phyloP scores from a whole-genome alignment of 352 stramenopile genomes.

The Phytophthora sp. region DNA sequence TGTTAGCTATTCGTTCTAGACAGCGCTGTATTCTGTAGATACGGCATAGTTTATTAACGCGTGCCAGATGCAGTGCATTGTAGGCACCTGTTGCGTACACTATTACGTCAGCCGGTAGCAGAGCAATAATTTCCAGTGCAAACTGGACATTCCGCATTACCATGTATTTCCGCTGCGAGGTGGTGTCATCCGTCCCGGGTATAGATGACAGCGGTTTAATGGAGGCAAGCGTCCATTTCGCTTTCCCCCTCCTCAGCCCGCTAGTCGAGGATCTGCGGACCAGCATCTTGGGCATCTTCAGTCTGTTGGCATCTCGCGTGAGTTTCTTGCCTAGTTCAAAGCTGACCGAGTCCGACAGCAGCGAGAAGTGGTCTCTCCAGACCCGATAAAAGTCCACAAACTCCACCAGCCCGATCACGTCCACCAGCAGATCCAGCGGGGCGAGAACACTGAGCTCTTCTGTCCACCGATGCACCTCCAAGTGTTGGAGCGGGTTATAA shows the following conservation, averaged over 20 bases:
- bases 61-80: slow-evolving; percentile 65
- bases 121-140: slow-evolving; percentile 52
- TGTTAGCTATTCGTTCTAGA: slow-evolving; percentile 53
- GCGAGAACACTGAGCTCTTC: slow-evolving; percentile 22
- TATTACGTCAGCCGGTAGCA: slow-evolving; percentile 69
- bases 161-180: neutral
- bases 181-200: slow-evolving; percentile 6
- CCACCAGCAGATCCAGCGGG: slow-evolving; percentile 17
- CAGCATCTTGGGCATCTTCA: slow-evolving; percentile 16
- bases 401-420: slow-evolving; percentile 21
- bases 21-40: slow-evolving; percentile 51
- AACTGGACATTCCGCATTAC: slow-evolving; percentile 43
- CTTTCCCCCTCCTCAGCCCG: slow-evolving; percentile 17
- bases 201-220: slow-evolving; percentile 21
- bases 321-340: slow-evolving; percentile 36
- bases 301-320: slow-evolving; percentile 24
- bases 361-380: slow-evolving; percentile 30
- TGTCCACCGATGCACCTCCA: slow-evolving; percentile 18
- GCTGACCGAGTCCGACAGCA: slow-evolving; percentile 22
- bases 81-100: slow-evolving; percentile 37
- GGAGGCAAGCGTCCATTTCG: slow-evolving; percentile 29
- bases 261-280: neutral
- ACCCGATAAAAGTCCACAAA: slow-evolving; percentile 24
- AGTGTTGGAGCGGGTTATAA: slow-evolving; percentile 21
- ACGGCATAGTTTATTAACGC: slow-evolving; percentile 64